Evolutionary conservation across 345 rosid genomes (phyloP).

Genomic region (Citrus hindsii): DNA sequence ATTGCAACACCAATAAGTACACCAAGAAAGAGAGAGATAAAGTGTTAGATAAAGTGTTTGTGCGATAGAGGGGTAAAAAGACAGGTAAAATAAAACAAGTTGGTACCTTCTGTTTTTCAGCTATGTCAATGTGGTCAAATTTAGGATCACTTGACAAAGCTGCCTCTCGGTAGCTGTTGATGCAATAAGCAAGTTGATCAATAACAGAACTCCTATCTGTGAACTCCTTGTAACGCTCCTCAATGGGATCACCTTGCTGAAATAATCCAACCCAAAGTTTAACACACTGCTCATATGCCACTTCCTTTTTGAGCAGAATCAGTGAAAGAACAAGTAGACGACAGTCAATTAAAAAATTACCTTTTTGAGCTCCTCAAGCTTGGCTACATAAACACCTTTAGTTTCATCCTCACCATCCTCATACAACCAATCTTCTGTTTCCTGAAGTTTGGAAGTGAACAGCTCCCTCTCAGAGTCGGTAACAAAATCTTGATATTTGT

Average conservation of each 20-base stretch:
- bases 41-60: too few species aligned
- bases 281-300: background rate
- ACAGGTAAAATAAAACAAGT: background rate
- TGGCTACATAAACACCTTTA: slow-evolving; percentile 90
- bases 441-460: slow-evolving; percentile 61
- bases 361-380: slow-evolving; percentile 95
- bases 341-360: slow-evolving; percentile 26
- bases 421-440: slow-evolving; percentile 92
- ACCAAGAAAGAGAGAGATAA: background rate
- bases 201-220: slow-evolving; percentile 68
- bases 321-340: background rate
- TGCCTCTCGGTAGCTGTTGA: slow-evolving; percentile 88
- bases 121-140: slow-evolving; percentile 88
- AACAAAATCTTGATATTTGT: slow-evolving; percentile 78
- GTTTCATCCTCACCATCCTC: slow-evolving; percentile 99
- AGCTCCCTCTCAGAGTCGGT: slow-evolving; percentile 65
- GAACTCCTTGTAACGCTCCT: slow-evolving; percentile 72
- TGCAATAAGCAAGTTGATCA: slow-evolving; percentile 65
- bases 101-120: slow-evolving; percentile 84
- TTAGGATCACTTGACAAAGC: slow-evolving; percentile 75
- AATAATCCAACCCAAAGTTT: slow-evolving; percentile 7
- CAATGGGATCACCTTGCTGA: slow-evolving; percentile 94
- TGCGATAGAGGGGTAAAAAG: background rate
- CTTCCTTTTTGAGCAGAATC: background rate
- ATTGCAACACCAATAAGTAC: background rate